Base-by-base conservation (phyloP, 495 filamentous ascomycete species). In the Cercophora sp. region DNA sequence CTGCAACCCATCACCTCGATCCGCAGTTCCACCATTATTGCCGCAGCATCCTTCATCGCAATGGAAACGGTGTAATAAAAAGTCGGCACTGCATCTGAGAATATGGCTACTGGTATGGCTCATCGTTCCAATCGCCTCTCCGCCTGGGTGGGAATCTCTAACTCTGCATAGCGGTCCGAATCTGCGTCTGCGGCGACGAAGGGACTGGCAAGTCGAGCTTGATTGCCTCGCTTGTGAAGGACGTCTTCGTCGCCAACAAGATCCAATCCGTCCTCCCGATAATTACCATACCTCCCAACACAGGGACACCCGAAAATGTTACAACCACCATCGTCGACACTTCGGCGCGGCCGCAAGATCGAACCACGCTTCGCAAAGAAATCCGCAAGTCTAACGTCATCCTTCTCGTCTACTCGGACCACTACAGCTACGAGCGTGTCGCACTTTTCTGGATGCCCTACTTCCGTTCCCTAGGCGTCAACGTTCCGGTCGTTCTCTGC, bases 381-480 rank as follows among this genome's bases (percentile, higher is more conserved):
- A 92, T 97, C 41, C 85, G 94, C 36, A 95, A 96, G 64, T 91
- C 86, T 57, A 97, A 96, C 64, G 92, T 96, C 43, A 97, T 98
- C 48, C 75, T 96, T n/a, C 80, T 98, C 11, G 91, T 97, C 26
- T 98, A 97, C 65, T 89, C 91, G 45, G 94, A 97, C 64, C 91
- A 96, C 64, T 98, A 97, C 68, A 96, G 91, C 77, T 97, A 97
- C 79, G 94, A 97, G 59, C 82, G 93, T 20, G 91, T 98, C 15
- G 93, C 93, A 13, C 72, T 98, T 15, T 98, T 96, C 67, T 98
- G 93, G 93, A 85, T 96, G 73, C 93, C 93, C 22, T 89, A 96
- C 70, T 97, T 98, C 69, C 86, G 93, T 39, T 95, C 90, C 8
- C 80, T 98, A 37, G 94, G 94, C 8, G 93, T 98, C 56, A 98